These are phyloP conservation scores for Maudiozyma saulgeensis DNA, from an alignment of 805 yeast genomes.

Conservation along the genomic window DNA sequence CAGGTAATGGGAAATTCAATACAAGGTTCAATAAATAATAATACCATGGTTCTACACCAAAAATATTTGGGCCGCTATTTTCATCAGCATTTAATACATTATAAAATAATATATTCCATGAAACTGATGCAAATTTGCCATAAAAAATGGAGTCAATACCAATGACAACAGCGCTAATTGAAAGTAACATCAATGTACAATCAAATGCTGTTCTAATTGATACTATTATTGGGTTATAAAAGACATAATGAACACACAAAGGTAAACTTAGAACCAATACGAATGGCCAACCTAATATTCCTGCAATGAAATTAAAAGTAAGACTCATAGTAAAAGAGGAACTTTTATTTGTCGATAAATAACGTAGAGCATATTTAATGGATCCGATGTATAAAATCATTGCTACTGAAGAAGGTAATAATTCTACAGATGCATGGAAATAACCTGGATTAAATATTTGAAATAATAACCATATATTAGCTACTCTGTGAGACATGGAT, in stretches of 20 bases:
- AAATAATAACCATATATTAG: conserved; percentile 55
- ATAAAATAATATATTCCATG: conserved; percentile 73
- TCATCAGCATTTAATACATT: conserved; percentile 64
- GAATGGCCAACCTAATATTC: conserved; percentile 89
- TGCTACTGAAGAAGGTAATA: conserved; percentile 75
- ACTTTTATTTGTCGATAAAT: conserved; percentile 18
- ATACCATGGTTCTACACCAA: conserved; percentile 72
- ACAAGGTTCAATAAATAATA: conserved; percentile 63
- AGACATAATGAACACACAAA: conserved; percentile 35
- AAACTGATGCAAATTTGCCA: conserved; percentile 53
- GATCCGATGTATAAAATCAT: conserved; percentile 36
- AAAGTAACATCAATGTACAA: conserved; percentile 13
- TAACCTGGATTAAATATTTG: conserved; percentile 65
- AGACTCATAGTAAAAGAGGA: conserved; percentile 20
- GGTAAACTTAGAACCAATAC: conserved; percentile 58
- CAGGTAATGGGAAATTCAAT: conserved; percentile 57
- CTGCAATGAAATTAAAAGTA: conserved; percentile 43
- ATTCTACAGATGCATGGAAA: conserved; percentile 81
- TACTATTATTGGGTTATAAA: conserved; percentile 17
- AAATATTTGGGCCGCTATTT: conserved; percentile 75
- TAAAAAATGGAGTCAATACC: conserved; percentile 55
- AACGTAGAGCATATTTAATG: conserved; percentile 21
- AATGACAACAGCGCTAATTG: conserved; percentile 14
- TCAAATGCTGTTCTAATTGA: conserved; percentile 23
- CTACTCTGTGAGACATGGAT: conserved; percentile 27